Evolutionary conservation across 2,329 filamentous ascomycete species (phyloP), one percentile per base, ranked within the genome.

Genomic region (Fusarium nodosum): DNA sequence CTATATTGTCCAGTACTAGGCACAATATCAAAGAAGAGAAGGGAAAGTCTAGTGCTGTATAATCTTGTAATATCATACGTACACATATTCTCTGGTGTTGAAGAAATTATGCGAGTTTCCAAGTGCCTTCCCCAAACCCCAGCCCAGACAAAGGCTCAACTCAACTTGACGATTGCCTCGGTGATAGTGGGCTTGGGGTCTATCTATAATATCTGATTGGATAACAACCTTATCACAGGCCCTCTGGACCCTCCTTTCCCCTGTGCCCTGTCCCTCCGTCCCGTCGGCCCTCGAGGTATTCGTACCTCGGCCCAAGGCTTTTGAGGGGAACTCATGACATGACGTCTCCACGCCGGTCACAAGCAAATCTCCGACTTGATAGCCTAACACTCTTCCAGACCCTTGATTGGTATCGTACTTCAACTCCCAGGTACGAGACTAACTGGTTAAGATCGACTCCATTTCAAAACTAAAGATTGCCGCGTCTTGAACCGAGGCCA

Each of bases 301-400:
- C 39, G 63, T 65, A 74, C 72, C 72, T 74, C 72, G 72, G 72
- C 68, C 72, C 72, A 74, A 72, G 72, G 72, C 63, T 73, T 66
- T 56, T 54, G 65, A 59, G 68, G 72, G 69, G 72, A 55, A 44
- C 47, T 55, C 60, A 64, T 39, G 36, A 39, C 36, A 39, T 74
- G 72, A 73, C 66, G 63, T 72, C 65, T 71, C 48, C 24, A 26
- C 4, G 48, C 26, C 53, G 52, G 68, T 70, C 67, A 69, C 67
- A 69, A 68, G 67, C 66, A 71, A 60, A 50, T 55, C 42, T 41
- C 30, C 30, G 18, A 13, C 18, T 30, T 30, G n/a, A 46, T 30
- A 28, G 16, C 12, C 26, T 46, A 46, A 46, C 16, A 44, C 46
- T 15, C 33, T 16, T 28, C 48, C 48, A 52, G n/a, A 52, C 48